Evolutionary conservation across 177 flowering plant species (phyloP).

Genomic region (Vitis hybrid): DNA sequence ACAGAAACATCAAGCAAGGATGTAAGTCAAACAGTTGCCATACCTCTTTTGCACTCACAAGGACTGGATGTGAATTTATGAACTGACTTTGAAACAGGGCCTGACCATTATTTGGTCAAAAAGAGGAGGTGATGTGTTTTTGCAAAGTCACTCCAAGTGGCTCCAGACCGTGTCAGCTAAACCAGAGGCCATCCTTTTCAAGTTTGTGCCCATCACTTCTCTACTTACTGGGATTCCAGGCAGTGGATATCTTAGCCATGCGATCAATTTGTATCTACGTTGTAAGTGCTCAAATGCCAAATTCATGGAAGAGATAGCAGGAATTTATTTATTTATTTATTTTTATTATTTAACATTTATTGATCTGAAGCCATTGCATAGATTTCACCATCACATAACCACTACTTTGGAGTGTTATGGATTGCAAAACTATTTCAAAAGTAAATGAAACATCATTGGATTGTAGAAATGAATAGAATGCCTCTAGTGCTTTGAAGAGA

Average conservation of each 20-base stretch:
- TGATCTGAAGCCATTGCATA: background rate
- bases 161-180: conserved; percentile 71
- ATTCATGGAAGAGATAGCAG: background rate
- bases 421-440: background rate
- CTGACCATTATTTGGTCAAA: conserved; percentile 70
- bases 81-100: conserved; percentile 44
- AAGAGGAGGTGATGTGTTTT: conserved; percentile 78
- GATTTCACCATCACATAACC: background rate
- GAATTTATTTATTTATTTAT: background rate
- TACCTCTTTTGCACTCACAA: conserved; percentile 1
- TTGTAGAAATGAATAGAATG: too few relatives aligned
- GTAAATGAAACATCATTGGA: too few relatives aligned
- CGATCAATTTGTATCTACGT: conserved; percentile 81
- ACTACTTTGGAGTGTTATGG: background rate
- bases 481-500: too few relatives aligned
- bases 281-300: conserved; percentile 48
- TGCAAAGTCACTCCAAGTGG: conserved; percentile 69
- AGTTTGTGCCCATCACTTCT: conserved; percentile 91
- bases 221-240: conserved; percentile 85
- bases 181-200: conserved; percentile 78
- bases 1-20: conserved; percentile 85
- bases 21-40: conserved; percentile 40
- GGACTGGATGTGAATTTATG: conserved; percentile 10
- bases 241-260: conserved; percentile 94
- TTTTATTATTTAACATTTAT: background rate